Conservation (phyloP, 1,284 basidiomycete genomes). For the Ceratorhiza oryzae-sativae region DNA sequence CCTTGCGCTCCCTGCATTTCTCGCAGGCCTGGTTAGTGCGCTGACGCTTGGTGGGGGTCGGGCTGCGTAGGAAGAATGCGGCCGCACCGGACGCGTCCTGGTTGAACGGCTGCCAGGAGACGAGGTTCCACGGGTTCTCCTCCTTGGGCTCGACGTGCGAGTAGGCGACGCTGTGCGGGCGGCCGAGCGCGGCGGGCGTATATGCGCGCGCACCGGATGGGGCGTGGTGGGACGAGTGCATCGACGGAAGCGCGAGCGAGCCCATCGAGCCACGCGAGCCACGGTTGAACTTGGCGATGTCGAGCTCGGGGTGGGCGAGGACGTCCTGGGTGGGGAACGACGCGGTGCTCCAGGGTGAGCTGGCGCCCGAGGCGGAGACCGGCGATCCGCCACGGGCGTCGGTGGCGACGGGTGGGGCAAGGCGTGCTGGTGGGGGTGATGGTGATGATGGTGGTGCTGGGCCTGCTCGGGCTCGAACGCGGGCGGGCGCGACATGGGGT, state of each 20-base stretch:
- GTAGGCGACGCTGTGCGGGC: slow-evolving; percentile 2
- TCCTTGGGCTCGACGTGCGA: slow-evolving; percentile 9
- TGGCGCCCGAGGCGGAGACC: slow-evolving; percentile 18
- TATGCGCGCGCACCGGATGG: slow-evolving; percentile 27
- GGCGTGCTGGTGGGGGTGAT: background rate
- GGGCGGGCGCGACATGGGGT: background rate
- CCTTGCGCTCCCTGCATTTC: slow-evolving; percentile 65
- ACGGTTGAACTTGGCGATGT: slow-evolving; percentile 32
- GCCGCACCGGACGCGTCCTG: slow-evolving; percentile 20
- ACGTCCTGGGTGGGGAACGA: slow-evolving; percentile 25
- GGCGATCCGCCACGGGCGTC: background rate
- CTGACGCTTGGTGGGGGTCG: slow-evolving; percentile 52
- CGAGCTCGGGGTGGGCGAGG: slow-evolving; percentile 27
- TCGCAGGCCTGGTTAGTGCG: slow-evolving; percentile 64
- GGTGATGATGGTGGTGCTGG: too few relatives aligned
- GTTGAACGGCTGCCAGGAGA: slow-evolving; percentile 40
- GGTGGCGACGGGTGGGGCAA: background rate
- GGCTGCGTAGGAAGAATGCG: slow-evolving; percentile 44
- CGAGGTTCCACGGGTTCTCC: slow-evolving; percentile 42
- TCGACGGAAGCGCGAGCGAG: slow-evolving; percentile 29
- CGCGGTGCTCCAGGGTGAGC: slow-evolving; percentile 29
- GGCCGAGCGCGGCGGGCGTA: slow-evolving; percentile 14
- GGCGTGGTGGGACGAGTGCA: slow-evolving; percentile 12
- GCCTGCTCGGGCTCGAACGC: background rate
- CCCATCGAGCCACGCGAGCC: slow-evolving; percentile 34